Conservation (phyloP, 768 basidiomycete species). For the Suillus bovinus region DNA sequence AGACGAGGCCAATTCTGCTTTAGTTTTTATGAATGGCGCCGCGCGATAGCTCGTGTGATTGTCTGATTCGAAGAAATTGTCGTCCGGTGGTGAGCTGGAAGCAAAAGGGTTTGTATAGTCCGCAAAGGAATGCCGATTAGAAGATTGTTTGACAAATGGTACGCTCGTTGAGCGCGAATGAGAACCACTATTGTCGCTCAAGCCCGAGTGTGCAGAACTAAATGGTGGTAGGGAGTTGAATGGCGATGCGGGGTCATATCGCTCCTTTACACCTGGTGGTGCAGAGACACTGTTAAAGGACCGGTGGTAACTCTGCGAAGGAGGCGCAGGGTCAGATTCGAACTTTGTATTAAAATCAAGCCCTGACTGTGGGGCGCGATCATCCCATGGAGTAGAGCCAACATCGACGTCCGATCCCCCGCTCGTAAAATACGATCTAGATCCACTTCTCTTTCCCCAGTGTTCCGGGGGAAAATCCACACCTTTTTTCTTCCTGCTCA, state of each 20-base stretch:
- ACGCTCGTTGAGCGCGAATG: conserved; percentile 38
- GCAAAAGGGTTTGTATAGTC: conserved; percentile 31
- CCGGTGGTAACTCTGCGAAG: conserved; percentile 28
- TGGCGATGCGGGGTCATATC: conserved; percentile 35
- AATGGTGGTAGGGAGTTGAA: conserved; percentile 38
- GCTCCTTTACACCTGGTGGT: conserved; percentile 21
- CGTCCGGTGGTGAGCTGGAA: conserved; percentile 23
- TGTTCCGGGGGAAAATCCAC: conserved; percentile 60
- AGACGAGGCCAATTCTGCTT: conserved; percentile 50
- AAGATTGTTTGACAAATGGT: conserved; percentile 23
- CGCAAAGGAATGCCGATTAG: conserved; percentile 7
- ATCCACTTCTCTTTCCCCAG: conserved; percentile 54
- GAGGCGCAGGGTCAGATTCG: conserved; percentile 42
- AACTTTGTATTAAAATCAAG: conserved; percentile 44
- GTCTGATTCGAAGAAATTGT: conserved; percentile 17
- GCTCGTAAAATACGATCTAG: conserved; percentile 54
- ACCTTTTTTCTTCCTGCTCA: conserved; percentile 47
- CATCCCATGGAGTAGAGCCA: conserved; percentile 30
- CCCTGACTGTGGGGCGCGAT: conserved; percentile 13
- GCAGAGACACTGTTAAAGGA: conserved; percentile 20
- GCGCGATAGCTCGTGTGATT: conserved; percentile 14
- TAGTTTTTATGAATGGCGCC: conserved; percentile 42
- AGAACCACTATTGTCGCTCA: conserved; percentile 29
- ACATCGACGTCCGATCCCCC: conserved; percentile 20
- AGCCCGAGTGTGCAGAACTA: conserved; percentile 30